Percentiles rank a stretch among this genome's conserved stretches.
These are phyloP conservation scores for Thelonectria blattea DNA, from an alignment of 2,329 filamentous ascomycete genomes.

Conservation along the genomic window DNA sequence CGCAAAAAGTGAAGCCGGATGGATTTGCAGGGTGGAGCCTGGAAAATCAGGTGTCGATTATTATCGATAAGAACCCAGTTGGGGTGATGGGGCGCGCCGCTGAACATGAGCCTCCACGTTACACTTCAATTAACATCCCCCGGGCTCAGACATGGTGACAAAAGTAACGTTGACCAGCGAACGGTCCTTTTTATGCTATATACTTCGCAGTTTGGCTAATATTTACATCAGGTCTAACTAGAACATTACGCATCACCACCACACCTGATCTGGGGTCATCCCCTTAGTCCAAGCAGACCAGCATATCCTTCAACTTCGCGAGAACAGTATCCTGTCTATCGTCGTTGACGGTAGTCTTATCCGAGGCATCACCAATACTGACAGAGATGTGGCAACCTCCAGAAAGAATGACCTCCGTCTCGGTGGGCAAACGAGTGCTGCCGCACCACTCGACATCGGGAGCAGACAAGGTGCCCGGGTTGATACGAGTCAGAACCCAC, in stretches of 20 bases:
- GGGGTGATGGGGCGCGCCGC: neutral
- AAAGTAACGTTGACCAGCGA: neutral
- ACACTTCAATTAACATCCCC: neutral
- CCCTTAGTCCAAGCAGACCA: conserved; percentile 36
- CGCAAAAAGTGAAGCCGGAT: conserved; percentile 36
- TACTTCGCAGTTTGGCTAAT: neutral
- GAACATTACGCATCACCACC: neutral
- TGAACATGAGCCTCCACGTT: neutral
- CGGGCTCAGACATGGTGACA: neutral
- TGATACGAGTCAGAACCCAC: conserved; percentile 69
- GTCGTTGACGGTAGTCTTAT: conserved; percentile 60
- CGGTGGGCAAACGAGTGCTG: conserved; percentile 60
- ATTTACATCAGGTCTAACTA: neutral
- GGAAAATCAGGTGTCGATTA: conserved; percentile 26
- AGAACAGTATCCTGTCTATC: conserved; percentile 40
- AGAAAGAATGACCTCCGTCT: conserved; percentile 57
- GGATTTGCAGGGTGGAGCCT: conserved; percentile 28
- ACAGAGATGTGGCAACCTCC: conserved; percentile 67
- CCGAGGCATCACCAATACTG: conserved; percentile 64
- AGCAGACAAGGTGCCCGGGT: conserved; percentile 57
- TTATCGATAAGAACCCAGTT: conserved; percentile 35
- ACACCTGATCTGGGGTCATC: no score
- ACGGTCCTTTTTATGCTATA: neutral
- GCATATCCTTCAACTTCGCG: conserved; percentile 41
- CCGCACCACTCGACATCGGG: conserved; percentile 66